Conservation (phyloP, 768 basidiomycete species). For the Boletus insuetus region DNA sequence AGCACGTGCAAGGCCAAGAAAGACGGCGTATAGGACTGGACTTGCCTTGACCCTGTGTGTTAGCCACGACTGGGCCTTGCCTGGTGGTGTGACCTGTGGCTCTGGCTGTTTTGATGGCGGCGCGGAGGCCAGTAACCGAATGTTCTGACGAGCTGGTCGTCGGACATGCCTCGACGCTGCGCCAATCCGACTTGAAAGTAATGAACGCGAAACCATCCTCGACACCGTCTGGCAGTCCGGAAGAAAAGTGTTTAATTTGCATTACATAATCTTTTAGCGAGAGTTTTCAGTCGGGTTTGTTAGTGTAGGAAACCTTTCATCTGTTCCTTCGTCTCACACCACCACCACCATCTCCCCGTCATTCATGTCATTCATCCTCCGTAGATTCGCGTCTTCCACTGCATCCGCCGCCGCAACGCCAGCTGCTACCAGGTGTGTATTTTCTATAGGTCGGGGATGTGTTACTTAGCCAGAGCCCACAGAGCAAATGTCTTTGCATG, state of each 20-base stretch:
- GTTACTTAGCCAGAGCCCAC: not conserved
- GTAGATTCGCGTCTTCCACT: slow-evolving; percentile 50
- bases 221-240: not conserved
- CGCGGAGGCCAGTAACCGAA: slow-evolving; percentile 13
- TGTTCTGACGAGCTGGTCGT: slow-evolving; percentile 7
- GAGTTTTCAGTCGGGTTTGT: not conserved
- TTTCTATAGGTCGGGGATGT: not conserved
- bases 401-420: slow-evolving; percentile 28
- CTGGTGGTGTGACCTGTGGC: not conserved
- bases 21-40: slow-evolving; percentile 43
- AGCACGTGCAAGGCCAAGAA: slow-evolving; percentile 45
- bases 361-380: slow-evolving; percentile 49
- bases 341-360: slow-evolving; percentile 2
- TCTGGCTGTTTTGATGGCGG: slow-evolving; percentile 5
- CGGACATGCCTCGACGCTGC: slow-evolving; percentile 1
- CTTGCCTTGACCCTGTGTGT: slow-evolving; percentile 51
- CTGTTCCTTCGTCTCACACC: slow-evolving; percentile 19
- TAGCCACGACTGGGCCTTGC: slow-evolving; percentile 48
- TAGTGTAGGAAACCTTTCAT: no score
- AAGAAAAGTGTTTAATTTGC: not conserved
- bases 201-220: slow-evolving; percentile 15
- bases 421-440: slow-evolving; percentile 15
- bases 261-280: slow-evolving; percentile 12
- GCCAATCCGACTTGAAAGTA: slow-evolving; percentile 10
- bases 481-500: slow-evolving; percentile 33